phyloP scores from a whole-genome alignment of 1,284 basidiomycete genomes.

The Violaceomyces palustris region DNA sequence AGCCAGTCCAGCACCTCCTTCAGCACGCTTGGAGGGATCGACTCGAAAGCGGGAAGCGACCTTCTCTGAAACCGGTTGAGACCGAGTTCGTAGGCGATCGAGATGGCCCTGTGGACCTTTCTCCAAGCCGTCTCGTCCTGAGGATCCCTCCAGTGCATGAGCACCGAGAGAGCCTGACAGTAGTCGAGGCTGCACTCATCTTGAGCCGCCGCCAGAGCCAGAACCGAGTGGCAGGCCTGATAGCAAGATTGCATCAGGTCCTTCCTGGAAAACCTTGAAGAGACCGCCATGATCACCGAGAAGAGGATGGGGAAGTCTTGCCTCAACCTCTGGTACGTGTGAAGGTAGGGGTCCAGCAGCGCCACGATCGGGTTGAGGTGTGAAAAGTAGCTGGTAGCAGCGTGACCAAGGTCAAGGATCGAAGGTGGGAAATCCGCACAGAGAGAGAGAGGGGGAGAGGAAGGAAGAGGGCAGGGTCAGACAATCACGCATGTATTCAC shows the following conservation, averaged over 20 bases:
- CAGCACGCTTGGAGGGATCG: no score
- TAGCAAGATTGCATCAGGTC: constrained; percentile 65
- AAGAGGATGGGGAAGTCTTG: constrained; percentile 71
- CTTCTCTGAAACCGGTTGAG: no score
- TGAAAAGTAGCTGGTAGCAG: no score
- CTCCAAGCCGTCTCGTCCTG: constrained; percentile 52
- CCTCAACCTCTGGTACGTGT: constrained; percentile 62
- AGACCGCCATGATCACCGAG: constrained; percentile 72
- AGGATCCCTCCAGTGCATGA: constrained; percentile 73
- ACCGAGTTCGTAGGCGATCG: constrained; percentile 53
- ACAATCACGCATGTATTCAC: no score
- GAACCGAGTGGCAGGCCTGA: constrained; percentile 62
- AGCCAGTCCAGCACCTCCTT: no score
- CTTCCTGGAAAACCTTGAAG: constrained; percentile 75
- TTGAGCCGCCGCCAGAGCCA: constrained; percentile 71
- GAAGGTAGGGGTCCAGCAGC: constrained; percentile 52
- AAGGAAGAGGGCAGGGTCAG: no score
- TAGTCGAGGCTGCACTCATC: constrained; percentile 72
- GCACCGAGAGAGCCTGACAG: constrained; percentile 73
- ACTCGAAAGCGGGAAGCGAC: no score
- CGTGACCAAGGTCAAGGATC: no score
- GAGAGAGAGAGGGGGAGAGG: no score
- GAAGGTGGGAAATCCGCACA: no score
- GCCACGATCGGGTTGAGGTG: constrained; percentile 43
- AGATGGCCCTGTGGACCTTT: constrained; percentile 44